Evolutionary conservation across 345 rosid genomes (phyloP).

Genomic region (Dipteronia dyeriana): DNA sequence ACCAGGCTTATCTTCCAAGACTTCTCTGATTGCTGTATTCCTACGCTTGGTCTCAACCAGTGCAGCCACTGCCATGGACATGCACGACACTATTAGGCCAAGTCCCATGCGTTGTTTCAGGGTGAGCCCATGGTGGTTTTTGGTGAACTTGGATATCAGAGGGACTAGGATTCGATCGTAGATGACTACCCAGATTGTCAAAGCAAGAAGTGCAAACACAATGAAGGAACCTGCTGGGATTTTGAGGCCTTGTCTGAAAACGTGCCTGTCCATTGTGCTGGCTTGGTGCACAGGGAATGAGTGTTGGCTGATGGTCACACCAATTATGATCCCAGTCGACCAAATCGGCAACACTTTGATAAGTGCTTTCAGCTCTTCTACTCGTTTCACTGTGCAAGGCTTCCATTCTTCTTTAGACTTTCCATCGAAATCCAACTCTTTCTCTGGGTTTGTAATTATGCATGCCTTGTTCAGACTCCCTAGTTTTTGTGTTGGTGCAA

Average conservation of each 20-base stretch:
- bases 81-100: slow-evolving; percentile 37
- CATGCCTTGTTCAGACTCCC: slow-evolving; percentile 58
- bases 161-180: slow-evolving; percentile 49
- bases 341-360: slow-evolving; percentile 56
- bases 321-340: slow-evolving; percentile 48
- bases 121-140: slow-evolving; percentile 34
- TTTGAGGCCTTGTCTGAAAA: slow-evolving; percentile 18
- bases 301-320: slow-evolving; percentile 47
- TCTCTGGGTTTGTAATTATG: slow-evolving; percentile 35
- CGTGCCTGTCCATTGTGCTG: slow-evolving; percentile 40
- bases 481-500: slow-evolving; percentile 37
- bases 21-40: slow-evolving; percentile 27
- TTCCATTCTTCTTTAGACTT: slow-evolving; percentile 37
- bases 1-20: slow-evolving; percentile 14
- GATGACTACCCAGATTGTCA: slow-evolving; percentile 47
- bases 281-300: slow-evolving; percentile 56
- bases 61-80: slow-evolving; percentile 39
- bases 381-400: too few species aligned
- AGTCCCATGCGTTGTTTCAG: slow-evolving; percentile 50
- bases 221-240: slow-evolving; percentile 47
- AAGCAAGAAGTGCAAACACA: slow-evolving; percentile 34
- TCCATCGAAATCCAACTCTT: slow-evolving; percentile 41
- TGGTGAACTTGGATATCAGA: slow-evolving; percentile 28
- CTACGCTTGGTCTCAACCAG: slow-evolving; percentile 44
- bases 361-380: slow-evolving; percentile 50